Evolutionary conservation across 2,329 filamentous ascomycete genomes (phyloP).

Genomic region (Alternaria alternata): DNA sequence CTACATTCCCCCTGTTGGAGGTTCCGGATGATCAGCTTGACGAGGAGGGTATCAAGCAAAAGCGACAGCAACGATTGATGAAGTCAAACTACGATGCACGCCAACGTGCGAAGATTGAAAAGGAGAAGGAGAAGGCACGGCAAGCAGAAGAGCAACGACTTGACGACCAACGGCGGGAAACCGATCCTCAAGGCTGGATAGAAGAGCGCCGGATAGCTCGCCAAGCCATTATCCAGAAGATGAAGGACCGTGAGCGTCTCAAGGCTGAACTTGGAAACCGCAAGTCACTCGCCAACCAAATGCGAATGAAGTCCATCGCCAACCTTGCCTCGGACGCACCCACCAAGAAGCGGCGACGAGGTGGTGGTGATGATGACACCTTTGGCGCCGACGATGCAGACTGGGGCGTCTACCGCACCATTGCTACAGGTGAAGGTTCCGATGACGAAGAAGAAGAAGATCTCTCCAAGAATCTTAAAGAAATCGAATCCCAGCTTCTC

Average conservation of each 20-base stretch:
- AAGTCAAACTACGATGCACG: slow-evolving; percentile 96
- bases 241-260: slow-evolving; percentile 91
- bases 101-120: slow-evolving; percentile 93
- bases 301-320: slow-evolving; percentile 97
- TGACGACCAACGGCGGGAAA: slow-evolving; percentile 83
- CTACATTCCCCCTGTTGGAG: slow-evolving; percentile 87
- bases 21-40: slow-evolving; percentile 91
- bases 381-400: slow-evolving; percentile 98
- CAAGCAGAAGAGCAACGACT: slow-evolving; percentile 82
- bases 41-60: slow-evolving; percentile 88
- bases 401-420: slow-evolving; percentile 95
- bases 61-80: slow-evolving; percentile 88
- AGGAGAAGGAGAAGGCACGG: slow-evolving; percentile 88
- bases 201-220: slow-evolving; percentile 80
- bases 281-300: slow-evolving; percentile 94
- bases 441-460: slow-evolving; percentile 96
- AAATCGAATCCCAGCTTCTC: slow-evolving; percentile 83
- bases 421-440: slow-evolving; percentile 80
- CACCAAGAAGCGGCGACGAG: slow-evolving; percentile 80
- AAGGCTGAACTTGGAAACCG: slow-evolving; percentile 96
- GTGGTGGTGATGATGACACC: slow-evolving; percentile 90
- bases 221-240: slow-evolving; percentile 74
- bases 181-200: slow-evolving; percentile 86
- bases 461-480: slow-evolving; percentile 74
- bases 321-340: slow-evolving; percentile 93